phyloP scores from a whole-genome alignment of 345 rosid genomes.

The Bruguiera parviflora region DNA sequence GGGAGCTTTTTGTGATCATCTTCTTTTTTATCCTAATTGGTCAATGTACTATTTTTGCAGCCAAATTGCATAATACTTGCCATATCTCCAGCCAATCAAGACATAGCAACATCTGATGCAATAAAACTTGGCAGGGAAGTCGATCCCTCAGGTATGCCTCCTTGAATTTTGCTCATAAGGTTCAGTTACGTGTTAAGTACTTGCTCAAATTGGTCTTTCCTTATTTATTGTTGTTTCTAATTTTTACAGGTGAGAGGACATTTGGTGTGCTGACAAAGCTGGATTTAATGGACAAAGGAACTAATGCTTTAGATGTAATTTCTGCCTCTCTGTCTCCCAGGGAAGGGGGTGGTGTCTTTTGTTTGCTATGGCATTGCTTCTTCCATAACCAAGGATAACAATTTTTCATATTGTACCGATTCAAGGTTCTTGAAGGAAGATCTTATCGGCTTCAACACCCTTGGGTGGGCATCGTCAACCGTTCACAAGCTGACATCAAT shows the following conservation, averaged over 20 bases:
- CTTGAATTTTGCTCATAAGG: conserved; percentile 3
- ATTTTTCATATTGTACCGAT: conserved; percentile 7
- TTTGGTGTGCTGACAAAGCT: conserved; percentile 98
- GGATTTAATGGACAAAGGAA: conserved; percentile 98
- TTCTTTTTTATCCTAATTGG: conserved; percentile 6
- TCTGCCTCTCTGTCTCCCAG: conserved; percentile 12
- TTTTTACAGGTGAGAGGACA: conserved; percentile 71
- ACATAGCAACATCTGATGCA: conserved; percentile 95
- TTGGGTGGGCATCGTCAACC: conserved; percentile 98
- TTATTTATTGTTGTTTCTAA: conserved; percentile 5
- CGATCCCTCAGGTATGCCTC: conserved; percentile 70
- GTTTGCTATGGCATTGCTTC: not conserved
- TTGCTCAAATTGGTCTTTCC: not conserved
- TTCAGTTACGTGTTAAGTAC: not conserved
- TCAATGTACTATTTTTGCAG: conserved; percentile 35
- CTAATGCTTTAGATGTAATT: conserved; percentile 83
- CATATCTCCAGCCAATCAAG: conserved; percentile 97
- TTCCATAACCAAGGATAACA: not conserved
- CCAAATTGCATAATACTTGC: conserved; percentile 88
- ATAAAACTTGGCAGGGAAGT: conserved; percentile 86
- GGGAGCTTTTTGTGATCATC: not conserved
- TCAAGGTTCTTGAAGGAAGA: conserved; percentile 92
- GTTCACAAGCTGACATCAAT: conserved; percentile 97
- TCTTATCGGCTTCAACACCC: conserved; percentile 80
- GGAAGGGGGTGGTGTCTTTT: not conserved